phyloP scores from a whole-genome alignment of 306 rosid genomes.

The Vigna radiata region DNA sequence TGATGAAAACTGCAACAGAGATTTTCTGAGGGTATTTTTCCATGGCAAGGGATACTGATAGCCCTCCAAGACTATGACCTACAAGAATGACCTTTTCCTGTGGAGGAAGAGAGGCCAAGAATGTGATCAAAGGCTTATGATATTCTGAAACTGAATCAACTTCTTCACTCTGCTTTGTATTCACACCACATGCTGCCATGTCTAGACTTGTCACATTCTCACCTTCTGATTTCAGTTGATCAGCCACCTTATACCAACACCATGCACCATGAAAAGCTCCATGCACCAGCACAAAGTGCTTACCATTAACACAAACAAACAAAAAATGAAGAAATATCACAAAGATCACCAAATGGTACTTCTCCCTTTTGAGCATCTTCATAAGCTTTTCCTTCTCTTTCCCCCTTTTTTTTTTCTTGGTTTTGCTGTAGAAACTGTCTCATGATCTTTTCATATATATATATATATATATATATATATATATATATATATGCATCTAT shows the following conservation, averaged over 20 bases:
- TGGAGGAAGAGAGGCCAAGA: constrained; percentile 15
- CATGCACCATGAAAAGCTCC: constrained; percentile 58
- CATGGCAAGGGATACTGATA: constrained; percentile 22
- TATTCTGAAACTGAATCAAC: constrained; percentile 34
- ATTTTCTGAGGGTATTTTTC: constrained; percentile 8
- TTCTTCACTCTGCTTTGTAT: constrained; percentile 44
- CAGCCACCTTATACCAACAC: constrained; percentile 60
- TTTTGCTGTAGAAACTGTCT: not conserved
- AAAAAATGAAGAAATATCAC: not conserved
- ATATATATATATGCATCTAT: not conserved
- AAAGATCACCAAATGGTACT: not conserved
- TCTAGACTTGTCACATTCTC: constrained; percentile 54
- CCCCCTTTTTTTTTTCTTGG: not conserved
- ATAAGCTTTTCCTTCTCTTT: not conserved
- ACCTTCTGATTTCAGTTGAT: constrained; percentile 41
- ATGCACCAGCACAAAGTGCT: constrained; percentile 56
- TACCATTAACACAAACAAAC: not conserved
- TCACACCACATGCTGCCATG: constrained; percentile 52
- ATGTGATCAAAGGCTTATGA: constrained; percentile 11
- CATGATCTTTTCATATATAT: not conserved
- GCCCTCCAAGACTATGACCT: constrained; percentile 29
- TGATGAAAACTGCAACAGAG: constrained; percentile 18
- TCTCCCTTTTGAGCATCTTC: not conserved
- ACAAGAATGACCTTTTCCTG: constrained; percentile 14
- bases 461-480: too few relatives aligned